Base-by-base conservation (phyloP, 768 basidiomycete species). In the Amanita thiersii region DNA sequence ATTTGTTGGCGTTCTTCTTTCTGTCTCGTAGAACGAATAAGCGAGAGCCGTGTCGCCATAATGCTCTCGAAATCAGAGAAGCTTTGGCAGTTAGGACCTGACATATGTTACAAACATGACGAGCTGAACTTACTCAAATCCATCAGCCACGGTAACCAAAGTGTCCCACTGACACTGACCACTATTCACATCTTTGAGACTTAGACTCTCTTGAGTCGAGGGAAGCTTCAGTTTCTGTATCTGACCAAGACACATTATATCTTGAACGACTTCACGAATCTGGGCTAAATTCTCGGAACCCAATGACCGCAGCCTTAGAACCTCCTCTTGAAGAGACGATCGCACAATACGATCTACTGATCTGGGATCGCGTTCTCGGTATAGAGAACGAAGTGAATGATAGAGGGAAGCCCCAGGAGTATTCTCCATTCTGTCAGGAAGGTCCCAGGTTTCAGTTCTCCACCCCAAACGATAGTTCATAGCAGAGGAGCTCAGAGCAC, bases 401-500 rank as follows among this genome's bases (percentile, higher is more conserved):
- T 94, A 99, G 3, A 97, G 63, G 1, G 80, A 62, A 10, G 73
- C 68, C 17, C 75, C 77, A 6, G 77, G 58, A 19, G 64, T 64
- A 17, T 62, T 61, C 40, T 66, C 59, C 1, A 60, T 59, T 7
- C 68, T 65, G 37, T 86, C 76, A 1, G 93, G 93, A 18, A 99
- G 65, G 59, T 98, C 93, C 96, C 96, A 99, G 1, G 81, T 83
- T 47, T 86, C 88, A 0, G 92, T 94, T 34, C 93, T 73, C 96
- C 96, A 98, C 11, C 86, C 96, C 1, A 97, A 68, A 29, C 79
- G 73, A 58, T 90, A 92, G 24, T 67, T 74, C 66, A 86, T 71
- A 32, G 67, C 64, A 0, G 74, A 62, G 11, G 69, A 56, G 18
- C 46, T 52, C 10, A 47, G 54, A 40, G 46, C 54, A 44, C 52